Evolutionary conservation across 768 basidiomycete species (phyloP), one percentile per base, ranked within the genome.

Genomic region (Kwoniella botswanensis): DNA sequence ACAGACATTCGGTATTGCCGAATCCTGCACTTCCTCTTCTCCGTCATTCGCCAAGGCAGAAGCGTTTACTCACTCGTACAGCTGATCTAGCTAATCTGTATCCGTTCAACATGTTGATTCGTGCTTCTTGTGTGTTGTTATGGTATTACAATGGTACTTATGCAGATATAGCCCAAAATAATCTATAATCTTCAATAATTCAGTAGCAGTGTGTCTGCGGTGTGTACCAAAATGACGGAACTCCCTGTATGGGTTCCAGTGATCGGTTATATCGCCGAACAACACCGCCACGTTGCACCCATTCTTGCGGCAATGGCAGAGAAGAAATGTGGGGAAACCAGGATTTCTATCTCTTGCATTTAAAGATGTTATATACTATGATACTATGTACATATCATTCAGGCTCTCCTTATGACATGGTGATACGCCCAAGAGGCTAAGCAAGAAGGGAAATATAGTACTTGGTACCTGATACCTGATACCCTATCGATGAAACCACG

Each of bases 61-160:
- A 52, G 21, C 3, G 10, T 41, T 9, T 15, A 71, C 70, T 66
- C 62, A 71, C 70, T 61, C 53, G 44, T n/a, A 62, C 35, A 52
- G 65, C 70, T 22, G 61, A 53, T 71, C 70, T 58, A 13, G 70
- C 63, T 58, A 65, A 35, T 71, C 65, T 65, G 58, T 61, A 59
- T 62, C 67, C 67, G 13, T 53, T 70, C 55, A 70, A 58, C 68
- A 70, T 70, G 15, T 35, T 67, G 66, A 21, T 41, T 50, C 7
- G 22, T 54, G 12, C 21, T 52, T 7, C 13, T 17, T 4, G 22
- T 24, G 42, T 63, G 9, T 53, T 12, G 13, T 22, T 11, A 35
- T 26, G 44, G 52, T 26, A 4, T 18, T 63, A 50, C 42, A 52
- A 63, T 44, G 61, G 43, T 41, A n/a, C 21, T 42, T 43, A 43